phyloP scores from a whole-genome alignment of 2,329 filamentous ascomycete genomes.

The Trichoderma guizhouense region DNA sequence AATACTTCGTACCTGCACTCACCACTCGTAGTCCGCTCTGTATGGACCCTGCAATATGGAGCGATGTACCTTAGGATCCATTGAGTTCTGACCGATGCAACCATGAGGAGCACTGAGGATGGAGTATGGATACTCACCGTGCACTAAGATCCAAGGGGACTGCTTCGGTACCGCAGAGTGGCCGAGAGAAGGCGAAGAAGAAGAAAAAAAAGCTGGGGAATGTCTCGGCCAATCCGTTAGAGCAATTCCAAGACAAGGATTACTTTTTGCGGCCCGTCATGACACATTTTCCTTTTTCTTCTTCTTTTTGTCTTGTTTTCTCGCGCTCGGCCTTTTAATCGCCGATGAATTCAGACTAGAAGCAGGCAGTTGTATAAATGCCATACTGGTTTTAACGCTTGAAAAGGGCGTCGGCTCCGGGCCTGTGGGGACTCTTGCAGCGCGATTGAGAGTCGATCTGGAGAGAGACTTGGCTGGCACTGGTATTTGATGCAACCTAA shows the following conservation, averaged over 20 bases:
- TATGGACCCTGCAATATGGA: neutral
- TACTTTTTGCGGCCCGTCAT: neutral
- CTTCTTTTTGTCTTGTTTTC: neutral
- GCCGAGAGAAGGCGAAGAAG: neutral
- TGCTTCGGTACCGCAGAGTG: neutral
- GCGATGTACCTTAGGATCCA: neutral
- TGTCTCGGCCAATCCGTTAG: slow-evolving; percentile 8
- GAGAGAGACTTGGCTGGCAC: neutral
- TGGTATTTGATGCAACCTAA: neutral
- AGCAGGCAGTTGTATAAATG: neutral
- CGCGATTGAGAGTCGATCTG: neutral
- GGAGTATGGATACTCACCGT: neutral
- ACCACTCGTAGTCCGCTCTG: neutral
- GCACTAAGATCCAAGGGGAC: neutral
- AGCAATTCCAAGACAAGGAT: neutral
- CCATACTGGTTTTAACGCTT: neutral
- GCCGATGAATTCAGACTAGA: neutral
- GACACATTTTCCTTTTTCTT: neutral
- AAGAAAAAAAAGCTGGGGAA: slow-evolving; percentile 12
- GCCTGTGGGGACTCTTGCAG: neutral
- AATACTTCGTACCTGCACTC: neutral
- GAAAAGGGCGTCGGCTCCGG: neutral
- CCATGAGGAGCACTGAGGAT: neutral
- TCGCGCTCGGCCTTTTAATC: neutral
- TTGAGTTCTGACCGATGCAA: slow-evolving; percentile 10